Percentiles rank a stretch among this genome's conserved stretches.
Conservation (phyloP, 352 stramenopile genomes). For the Pythium sukuiense region DNA sequence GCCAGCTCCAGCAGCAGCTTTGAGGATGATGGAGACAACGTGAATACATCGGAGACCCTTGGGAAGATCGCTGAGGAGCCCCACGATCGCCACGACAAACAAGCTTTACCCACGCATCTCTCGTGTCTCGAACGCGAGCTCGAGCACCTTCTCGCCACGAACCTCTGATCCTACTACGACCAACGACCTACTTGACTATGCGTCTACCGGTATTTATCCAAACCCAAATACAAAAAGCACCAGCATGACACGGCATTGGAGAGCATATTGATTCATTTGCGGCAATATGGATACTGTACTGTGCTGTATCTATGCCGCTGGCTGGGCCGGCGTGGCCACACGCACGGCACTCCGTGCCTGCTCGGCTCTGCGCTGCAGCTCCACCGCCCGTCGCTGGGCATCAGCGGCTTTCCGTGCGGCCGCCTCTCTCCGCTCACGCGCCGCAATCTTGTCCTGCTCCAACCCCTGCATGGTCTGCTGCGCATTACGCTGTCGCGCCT, state of each 20-base stretch:
- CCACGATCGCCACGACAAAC: conserved; percentile 13
- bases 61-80: conserved; percentile 25
- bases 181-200: not conserved
- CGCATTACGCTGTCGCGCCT: conserved; percentile 39
- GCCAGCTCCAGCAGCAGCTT: conserved; percentile 62
- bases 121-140: conserved; percentile 48
- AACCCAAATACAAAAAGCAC: too few species aligned
- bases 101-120: conserved; percentile 28
- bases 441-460: conserved; percentile 46
- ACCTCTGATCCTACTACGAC: not conserved
- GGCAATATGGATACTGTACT: too few species aligned
- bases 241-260: not conserved
- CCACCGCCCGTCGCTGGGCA: conserved; percentile 54
- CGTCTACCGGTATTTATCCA: not conserved
- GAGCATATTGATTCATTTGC: too few species aligned
- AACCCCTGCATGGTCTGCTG: conserved; percentile 50
- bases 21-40: conserved; percentile 20
- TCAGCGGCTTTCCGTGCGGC: conserved; percentile 52
- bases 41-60: conserved; percentile 1
- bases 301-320: not conserved
- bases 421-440: conserved; percentile 42
- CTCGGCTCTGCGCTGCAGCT: conserved; percentile 52
- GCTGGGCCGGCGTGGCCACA: conserved; percentile 6
- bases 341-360: conserved; percentile 42
- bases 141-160: conserved; percentile 21